Conservation (phyloP, 208 protist genomes). For the Trypanosoma lewisi region DNA sequence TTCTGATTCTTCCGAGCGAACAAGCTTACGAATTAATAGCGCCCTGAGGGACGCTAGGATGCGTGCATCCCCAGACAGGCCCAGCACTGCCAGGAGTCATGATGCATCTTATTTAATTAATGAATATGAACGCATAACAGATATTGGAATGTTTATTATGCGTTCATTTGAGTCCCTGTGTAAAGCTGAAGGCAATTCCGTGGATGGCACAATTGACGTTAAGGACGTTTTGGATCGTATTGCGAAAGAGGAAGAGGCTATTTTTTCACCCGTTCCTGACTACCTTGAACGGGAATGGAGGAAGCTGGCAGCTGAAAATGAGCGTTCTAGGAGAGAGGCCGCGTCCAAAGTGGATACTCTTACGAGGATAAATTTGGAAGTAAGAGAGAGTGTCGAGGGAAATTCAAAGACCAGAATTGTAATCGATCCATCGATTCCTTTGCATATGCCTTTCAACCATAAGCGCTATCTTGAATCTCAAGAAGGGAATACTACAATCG, state of each 20-base stretch:
- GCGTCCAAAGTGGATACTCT: neutral
- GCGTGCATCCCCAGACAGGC: neutral
- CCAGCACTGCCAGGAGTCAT: neutral
- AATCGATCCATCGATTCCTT: constrained; percentile 68
- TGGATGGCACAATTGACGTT: constrained; percentile 6
- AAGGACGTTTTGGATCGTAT: constrained; percentile 30
- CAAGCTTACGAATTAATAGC: neutral
- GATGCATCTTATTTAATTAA: constrained; percentile 26
- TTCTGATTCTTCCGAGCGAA: neutral
- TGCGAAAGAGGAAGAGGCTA: constrained; percentile 53
- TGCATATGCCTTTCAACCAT: constrained; percentile 48
- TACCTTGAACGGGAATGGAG: constrained; percentile 31
- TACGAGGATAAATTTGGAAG: neutral
- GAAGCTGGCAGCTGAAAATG: constrained; percentile 5
- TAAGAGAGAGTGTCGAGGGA: neutral
- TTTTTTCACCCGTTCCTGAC: constrained; percentile 69
- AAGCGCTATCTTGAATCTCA: constrained; percentile 37
- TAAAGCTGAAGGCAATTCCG: constrained; percentile 1
- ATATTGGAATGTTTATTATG: constrained; percentile 42
- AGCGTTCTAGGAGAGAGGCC: neutral
- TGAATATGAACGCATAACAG: constrained; percentile 40
- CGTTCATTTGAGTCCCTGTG: constrained; percentile 45
- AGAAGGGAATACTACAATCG: constrained; percentile 20
- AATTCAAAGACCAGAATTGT: constrained; percentile 41
- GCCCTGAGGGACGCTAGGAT: neutral